phyloP scores from a whole-genome alignment of 2,329 filamentous ascomycete genomes.

The Cryphonectria nitschkei region DNA sequence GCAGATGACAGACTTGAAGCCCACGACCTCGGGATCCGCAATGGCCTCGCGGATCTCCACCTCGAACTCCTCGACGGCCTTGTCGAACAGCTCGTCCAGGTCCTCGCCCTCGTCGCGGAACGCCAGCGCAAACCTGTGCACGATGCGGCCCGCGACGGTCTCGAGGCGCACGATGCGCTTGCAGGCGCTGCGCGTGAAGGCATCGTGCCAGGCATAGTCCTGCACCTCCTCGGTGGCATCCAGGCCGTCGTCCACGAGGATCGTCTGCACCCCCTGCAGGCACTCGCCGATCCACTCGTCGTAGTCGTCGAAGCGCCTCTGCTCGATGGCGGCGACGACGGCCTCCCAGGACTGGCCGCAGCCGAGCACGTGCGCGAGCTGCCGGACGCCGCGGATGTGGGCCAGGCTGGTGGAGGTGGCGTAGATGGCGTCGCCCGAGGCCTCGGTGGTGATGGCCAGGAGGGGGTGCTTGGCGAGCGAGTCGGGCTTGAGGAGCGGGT shows the following conservation, averaged over 20 bases:
- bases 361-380: slow-evolving; percentile 67
- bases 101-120: slow-evolving; percentile 43
- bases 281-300: slow-evolving; percentile 65
- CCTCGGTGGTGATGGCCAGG: slow-evolving; percentile 72
- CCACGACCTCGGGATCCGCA: slow-evolving; percentile 69
- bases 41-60: slow-evolving; percentile 59
- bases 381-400: slow-evolving; percentile 70
- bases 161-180: slow-evolving; percentile 81
- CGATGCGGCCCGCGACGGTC: slow-evolving; percentile 66
- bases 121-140: slow-evolving; percentile 47
- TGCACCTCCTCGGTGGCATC: slow-evolving; percentile 59
- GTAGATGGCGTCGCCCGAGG: slow-evolving; percentile 67
- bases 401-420: slow-evolving; percentile 66
- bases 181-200: slow-evolving; percentile 64
- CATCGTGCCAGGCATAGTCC: slow-evolving; percentile 66
- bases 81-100: slow-evolving; percentile 44
- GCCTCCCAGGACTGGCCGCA: slow-evolving; percentile 66
- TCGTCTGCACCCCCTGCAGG: slow-evolving; percentile 70
- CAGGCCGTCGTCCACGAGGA: slow-evolving; percentile 80
- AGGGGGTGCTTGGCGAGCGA: slow-evolving; percentile 52
- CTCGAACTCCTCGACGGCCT: slow-evolving; percentile 55
- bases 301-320: slow-evolving; percentile 49
- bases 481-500: slow-evolving; percentile 64
- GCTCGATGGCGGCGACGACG: slow-evolving; percentile 49
- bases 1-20: slow-evolving; percentile 83